phyloP scores from a whole-genome alignment of 2,329 filamentous ascomycete genomes.

The Myotisia sp. region DNA sequence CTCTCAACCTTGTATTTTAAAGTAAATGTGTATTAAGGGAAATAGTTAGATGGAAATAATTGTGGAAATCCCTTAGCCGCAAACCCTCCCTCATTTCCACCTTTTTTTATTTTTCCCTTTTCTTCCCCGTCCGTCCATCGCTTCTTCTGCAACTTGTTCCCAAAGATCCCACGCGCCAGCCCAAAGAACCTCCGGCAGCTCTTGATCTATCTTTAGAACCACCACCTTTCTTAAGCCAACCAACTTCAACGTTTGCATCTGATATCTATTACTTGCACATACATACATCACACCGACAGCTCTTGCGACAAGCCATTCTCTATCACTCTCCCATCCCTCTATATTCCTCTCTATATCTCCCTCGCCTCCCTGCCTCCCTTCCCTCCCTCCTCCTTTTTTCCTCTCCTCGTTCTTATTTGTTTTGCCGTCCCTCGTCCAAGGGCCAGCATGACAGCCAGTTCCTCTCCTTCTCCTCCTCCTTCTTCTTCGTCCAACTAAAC shows the following conservation, averaged over 20 bases:
- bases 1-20: too few relatives aligned
- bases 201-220: slow-evolving; percentile 16
- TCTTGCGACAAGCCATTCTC: neutral
- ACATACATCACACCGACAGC: neutral
- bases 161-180: too few relatives aligned
- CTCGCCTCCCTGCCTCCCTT: neutral
- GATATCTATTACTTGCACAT: neutral
- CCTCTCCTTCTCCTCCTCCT: neutral
- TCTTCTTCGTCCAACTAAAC: neutral
- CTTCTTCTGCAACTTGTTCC: too few relatives aligned
- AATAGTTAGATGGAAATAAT: too few relatives aligned
- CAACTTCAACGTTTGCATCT: neutral
- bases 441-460: too few relatives aligned
- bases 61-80: neutral
- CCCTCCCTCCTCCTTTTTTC: neutral
- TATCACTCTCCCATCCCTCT: neutral
- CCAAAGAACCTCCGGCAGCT: too few relatives aligned
- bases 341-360: neutral
- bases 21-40: too few relatives aligned
- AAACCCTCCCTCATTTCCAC: neutral
- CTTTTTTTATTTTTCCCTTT: slow-evolving; percentile 6
- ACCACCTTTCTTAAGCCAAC: neutral
- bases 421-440: too few relatives aligned
- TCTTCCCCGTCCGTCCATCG: too few relatives aligned
- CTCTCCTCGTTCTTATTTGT: neutral